Conservation (phyloP, 2,329 filamentous ascomycete genomes). For the Nothomitra cinnamomea region DNA sequence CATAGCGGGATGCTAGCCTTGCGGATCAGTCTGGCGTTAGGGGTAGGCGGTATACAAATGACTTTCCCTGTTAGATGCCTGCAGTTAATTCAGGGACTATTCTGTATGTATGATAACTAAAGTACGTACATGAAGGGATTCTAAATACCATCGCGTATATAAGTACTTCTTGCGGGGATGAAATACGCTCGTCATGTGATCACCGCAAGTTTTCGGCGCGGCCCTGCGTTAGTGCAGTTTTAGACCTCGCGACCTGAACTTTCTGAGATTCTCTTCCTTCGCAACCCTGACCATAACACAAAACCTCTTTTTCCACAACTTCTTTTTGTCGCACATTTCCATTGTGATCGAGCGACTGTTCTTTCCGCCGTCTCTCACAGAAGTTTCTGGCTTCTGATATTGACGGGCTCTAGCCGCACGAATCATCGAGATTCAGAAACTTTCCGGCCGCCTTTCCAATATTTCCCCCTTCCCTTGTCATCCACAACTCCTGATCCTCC, state of each 20-base stretch:
- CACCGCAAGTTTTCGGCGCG: background rate
- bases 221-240: slow-evolving; percentile 3
- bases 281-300: background rate
- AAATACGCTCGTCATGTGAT: background rate
- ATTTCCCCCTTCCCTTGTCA: slow-evolving; percentile 2
- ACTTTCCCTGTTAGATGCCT: too few relatives aligned
- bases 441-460: background rate
- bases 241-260: background rate
- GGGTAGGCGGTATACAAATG: too few relatives aligned
- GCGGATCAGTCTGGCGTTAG: too few relatives aligned
- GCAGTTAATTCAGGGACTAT: too few relatives aligned
- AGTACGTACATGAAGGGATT: too few relatives aligned
- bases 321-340: background rate
- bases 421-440: background rate
- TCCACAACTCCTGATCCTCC: background rate
- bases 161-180: too few relatives aligned
- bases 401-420: background rate
- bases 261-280: background rate
- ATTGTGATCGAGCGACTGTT: background rate
- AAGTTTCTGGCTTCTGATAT: background rate
- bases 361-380: background rate
- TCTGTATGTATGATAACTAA: too few relatives aligned
- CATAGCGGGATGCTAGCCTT: too few relatives aligned
- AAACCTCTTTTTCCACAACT: background rate
- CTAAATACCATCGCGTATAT: too few relatives aligned